Percentiles rank a stretch among this genome's conserved stretches.
phyloP scores from a whole-genome alignment of 805 yeast genomes.

The Jamesozyma spencerorum region DNA sequence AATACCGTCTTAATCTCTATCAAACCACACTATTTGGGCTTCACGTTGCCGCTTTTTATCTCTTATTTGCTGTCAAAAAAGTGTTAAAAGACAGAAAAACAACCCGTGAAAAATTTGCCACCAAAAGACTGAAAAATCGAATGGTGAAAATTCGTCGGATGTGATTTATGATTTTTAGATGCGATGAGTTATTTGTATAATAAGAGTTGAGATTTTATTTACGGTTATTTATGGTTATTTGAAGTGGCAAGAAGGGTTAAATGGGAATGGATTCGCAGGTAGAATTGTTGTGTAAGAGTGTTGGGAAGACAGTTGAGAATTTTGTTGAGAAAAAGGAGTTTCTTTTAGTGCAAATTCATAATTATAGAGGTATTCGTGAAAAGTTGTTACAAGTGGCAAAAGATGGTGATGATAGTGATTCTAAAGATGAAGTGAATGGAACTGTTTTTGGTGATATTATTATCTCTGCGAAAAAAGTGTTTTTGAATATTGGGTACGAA shows the following conservation, averaged over 20 bases:
- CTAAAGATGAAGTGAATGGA: constrained; percentile 13
- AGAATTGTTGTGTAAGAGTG: constrained; percentile 13
- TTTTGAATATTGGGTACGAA: constrained; percentile 27
- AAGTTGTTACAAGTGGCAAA: constrained; percentile 6
- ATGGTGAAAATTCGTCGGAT: too few relatives aligned
- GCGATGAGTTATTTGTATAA: not conserved
- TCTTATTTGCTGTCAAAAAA: not conserved
- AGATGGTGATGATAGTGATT: constrained; percentile 4
- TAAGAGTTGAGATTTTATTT: not conserved
- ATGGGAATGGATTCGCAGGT: constrained; percentile 9
- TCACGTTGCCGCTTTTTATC: constrained; percentile 1
- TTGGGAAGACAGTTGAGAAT: constrained; percentile 16
- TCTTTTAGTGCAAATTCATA: constrained; percentile 20
- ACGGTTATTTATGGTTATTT: not conserved
- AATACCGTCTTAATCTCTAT: too few relatives aligned
- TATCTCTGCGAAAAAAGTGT: constrained; percentile 19
- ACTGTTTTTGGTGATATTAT: constrained; percentile 26
- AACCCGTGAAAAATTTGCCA: not conserved
- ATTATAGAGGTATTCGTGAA: constrained; percentile 17
- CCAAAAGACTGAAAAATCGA: not conserved
- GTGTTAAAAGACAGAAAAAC: not conserved
- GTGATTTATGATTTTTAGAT: too few relatives aligned
- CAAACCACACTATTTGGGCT: too few relatives aligned
- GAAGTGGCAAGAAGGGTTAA: too few relatives aligned
- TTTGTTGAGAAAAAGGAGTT: constrained; percentile 20